Percentiles rank a stretch among this genome's conserved stretches.
These are phyloP conservation scores for Backusella liffmaniae DNA, from an alignment of 192 early-diverging fungal genomes.

Conservation along the genomic window DNA sequence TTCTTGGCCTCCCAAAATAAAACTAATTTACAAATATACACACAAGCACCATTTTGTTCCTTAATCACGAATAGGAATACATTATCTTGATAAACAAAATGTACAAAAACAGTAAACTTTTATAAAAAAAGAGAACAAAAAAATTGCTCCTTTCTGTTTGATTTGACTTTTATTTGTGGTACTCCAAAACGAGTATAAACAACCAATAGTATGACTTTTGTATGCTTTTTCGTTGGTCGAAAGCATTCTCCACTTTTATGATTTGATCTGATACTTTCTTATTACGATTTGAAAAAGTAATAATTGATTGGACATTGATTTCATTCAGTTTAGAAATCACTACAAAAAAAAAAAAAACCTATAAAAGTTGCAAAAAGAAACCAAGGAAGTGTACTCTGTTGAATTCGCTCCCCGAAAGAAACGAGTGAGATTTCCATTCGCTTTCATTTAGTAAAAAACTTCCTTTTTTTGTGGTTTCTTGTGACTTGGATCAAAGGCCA, in stretches of 20 bases:
- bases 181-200: neutral
- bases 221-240: neutral
- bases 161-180: neutral
- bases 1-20: neutral
- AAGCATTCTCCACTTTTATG: neutral
- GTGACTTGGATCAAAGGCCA: neutral
- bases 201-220: neutral
- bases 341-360: neutral
- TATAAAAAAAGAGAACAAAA: neutral
- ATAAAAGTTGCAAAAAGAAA: neutral
- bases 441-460: conserved; percentile 15
- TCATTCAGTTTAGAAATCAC: neutral
- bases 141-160: neutral
- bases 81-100: neutral
- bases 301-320: too few species aligned
- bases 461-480: neutral
- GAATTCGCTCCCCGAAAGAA: conserved; percentile 9
- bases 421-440: neutral
- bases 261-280: neutral
- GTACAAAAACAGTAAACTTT: neutral
- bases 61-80: neutral
- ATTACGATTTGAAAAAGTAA: neutral
- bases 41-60: neutral
- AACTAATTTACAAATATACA: neutral
- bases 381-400: neutral